Percentiles rank a stretch among this genome's conserved stretches.
Evolutionary conservation across 371 early-diverging fungal genomes (phyloP).

Genomic region (Cladochytrium tenue): DNA sequence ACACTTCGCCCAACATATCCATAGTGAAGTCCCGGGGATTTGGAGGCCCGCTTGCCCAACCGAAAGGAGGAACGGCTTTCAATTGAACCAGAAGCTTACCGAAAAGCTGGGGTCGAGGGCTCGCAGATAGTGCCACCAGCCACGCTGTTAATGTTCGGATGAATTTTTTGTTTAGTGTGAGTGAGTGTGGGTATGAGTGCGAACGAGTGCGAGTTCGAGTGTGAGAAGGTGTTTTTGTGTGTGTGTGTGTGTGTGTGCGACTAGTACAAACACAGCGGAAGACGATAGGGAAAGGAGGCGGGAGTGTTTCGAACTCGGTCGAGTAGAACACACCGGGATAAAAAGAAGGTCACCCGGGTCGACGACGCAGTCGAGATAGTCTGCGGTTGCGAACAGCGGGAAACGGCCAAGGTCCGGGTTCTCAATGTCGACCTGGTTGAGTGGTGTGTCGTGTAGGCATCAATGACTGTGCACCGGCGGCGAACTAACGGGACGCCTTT

Average conservation of each 20-base stretch:
- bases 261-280: conserved; percentile 1
- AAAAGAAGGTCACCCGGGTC: conserved; percentile 82
- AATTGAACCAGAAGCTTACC: conserved; percentile 85
- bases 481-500: no score
- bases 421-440: conserved; percentile 64
- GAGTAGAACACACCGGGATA: conserved; percentile 76
- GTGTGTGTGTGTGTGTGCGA: neutral
- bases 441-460: neutral
- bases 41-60: no score
- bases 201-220: neutral
- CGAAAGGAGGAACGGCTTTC: conserved; percentile 7
- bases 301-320: no score
- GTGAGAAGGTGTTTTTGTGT: neutral
- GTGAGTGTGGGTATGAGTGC: no score
- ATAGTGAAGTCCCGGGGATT: no score
- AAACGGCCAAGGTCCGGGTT: conserved; percentile 52
- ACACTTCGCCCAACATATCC: no score
- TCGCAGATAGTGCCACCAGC: conserved; percentile 91
- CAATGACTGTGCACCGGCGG: no score
- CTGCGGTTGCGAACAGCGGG: conserved; percentile 59
- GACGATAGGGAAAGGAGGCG: conserved; percentile 3
- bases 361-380: conserved; percentile 70
- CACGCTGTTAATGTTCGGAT: conserved; percentile 47
- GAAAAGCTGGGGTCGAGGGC: conserved; percentile 77
- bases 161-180: no score